These are phyloP conservation scores for Crithidia sp. DNA, from an alignment of 208 protist genomes.

Conservation along the genomic window DNA sequence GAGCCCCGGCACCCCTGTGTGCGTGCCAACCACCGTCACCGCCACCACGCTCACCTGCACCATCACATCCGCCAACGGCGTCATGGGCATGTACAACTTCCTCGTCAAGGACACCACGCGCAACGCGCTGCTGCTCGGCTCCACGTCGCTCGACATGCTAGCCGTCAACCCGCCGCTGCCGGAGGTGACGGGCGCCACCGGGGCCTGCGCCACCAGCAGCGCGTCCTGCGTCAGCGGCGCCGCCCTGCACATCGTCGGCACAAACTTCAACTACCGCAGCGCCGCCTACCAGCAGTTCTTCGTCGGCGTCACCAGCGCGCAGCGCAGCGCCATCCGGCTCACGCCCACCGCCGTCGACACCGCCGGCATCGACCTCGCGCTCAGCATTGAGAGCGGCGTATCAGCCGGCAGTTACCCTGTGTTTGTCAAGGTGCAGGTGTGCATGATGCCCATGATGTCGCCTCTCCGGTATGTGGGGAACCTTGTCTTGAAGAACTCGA, in stretches of 20 bases:
- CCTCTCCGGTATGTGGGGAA: constrained; percentile 24
- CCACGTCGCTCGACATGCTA: constrained; percentile 21
- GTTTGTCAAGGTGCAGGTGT: constrained; percentile 38
- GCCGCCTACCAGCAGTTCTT: too few species aligned
- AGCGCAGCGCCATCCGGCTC: too few species aligned
- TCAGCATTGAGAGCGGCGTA: constrained; percentile 13
- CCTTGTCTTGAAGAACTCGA: neutral
- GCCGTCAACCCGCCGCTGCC: constrained; percentile 39
- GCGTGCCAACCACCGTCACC: constrained; percentile 5
- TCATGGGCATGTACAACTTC: constrained; percentile 40
- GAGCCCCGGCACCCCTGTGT: constrained; percentile 13
- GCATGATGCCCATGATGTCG: constrained; percentile 33
- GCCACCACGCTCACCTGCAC: constrained; percentile 33
- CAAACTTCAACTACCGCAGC: too few species aligned
- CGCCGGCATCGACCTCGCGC: constrained; percentile 11
- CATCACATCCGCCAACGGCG: constrained; percentile 13
- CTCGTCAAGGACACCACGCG: constrained; percentile 33
- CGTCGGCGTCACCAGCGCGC: too few species aligned
- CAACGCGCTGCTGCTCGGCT: constrained; percentile 27
- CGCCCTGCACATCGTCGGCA: too few species aligned
- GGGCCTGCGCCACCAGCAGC: constrained; percentile 21
- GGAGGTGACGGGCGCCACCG: constrained; percentile 24
- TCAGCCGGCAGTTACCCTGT: constrained; percentile 31
- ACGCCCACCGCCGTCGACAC: too few species aligned
- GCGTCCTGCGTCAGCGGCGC: too few species aligned